phyloP scores from a whole-genome alignment of 2,329 filamentous ascomycete species.

The Amylocarpus encephaloides region DNA sequence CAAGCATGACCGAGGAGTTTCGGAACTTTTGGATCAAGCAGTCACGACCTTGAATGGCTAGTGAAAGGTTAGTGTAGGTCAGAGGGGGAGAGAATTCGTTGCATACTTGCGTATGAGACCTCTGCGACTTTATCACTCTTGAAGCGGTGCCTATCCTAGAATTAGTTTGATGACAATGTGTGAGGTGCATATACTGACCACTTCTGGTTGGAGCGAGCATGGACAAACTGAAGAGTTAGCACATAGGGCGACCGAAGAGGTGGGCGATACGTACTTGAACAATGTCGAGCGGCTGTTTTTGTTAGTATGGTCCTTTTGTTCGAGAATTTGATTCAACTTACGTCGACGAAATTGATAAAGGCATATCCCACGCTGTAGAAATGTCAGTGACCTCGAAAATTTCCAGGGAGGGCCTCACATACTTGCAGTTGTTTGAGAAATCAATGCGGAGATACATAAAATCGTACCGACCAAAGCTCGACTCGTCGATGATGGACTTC shows the following conservation, averaged over 20 bases:
- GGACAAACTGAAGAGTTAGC: conserved; percentile 55
- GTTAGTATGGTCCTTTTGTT: conserved; percentile 33
- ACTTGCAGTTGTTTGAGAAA: conserved; percentile 80
- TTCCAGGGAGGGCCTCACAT: conserved; percentile 33
- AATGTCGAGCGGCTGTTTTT: conserved; percentile 60
- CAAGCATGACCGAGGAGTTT: conserved; percentile 93
- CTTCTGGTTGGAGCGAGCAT: conserved; percentile 61
- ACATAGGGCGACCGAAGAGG: background rate
- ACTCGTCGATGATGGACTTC: conserved; percentile 72
- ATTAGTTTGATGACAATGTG: background rate
- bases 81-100: background rate
- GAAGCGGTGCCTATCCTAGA: conserved; percentile 61
- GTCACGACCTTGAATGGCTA: conserved; percentile 86
- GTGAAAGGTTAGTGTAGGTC: conserved; percentile 25
- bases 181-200: conserved; percentile 43
- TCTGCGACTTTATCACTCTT: conserved; percentile 80
- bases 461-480: conserved; percentile 77
- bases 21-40: conserved; percentile 91
- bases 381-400: conserved; percentile 31
- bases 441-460: conserved; percentile 94
- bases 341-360: conserved; percentile 89
- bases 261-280: conserved; percentile 45
- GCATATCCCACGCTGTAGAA: conserved; percentile 81
- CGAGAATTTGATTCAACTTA: conserved; percentile 37
- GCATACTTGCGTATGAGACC: conserved; percentile 89